A percentile compares a stretch with the other conserved stretches of the same genome.
These are phyloP conservation scores for Paraglomus brasilianum DNA, from an alignment of 192 early-diverging fungal species.

Conservation along the genomic window DNA sequence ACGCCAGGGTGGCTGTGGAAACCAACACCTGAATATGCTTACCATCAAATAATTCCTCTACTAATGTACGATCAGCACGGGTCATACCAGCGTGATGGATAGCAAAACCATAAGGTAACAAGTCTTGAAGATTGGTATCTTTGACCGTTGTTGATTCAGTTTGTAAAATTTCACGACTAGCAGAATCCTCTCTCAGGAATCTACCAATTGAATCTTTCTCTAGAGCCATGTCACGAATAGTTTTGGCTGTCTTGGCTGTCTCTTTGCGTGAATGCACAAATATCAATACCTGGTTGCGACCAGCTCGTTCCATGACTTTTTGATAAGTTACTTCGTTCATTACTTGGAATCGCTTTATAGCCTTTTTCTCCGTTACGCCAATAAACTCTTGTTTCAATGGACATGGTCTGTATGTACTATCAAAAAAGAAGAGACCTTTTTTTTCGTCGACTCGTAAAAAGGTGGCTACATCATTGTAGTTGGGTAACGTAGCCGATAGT, in stretches of 20 bases:
- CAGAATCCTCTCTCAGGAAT: constrained; percentile 82
- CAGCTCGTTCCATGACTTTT: constrained; percentile 83
- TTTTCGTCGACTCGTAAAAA: constrained; percentile 86
- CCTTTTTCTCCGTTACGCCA: constrained; percentile 96
- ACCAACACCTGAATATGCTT: constrained; percentile 90
- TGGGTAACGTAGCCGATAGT: constrained; percentile 91
- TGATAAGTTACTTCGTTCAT: constrained; percentile 98
- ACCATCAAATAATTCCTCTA: constrained; percentile 91
- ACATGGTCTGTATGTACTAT: constrained; percentile 88
- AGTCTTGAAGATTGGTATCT: constrained; percentile 82
- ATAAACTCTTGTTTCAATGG: constrained; percentile 96
- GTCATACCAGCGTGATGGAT: constrained; percentile 98
- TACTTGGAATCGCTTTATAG: constrained; percentile 85
- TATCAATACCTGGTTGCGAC: constrained; percentile 83
- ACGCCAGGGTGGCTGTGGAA: constrained; percentile 96
- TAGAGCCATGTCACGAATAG: constrained; percentile 88
- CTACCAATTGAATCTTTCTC: constrained; percentile 81
- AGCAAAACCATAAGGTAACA: constrained; percentile 93
- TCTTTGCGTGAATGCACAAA: constrained; percentile 99
- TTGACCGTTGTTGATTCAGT: constrained; percentile 76
- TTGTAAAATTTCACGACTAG: constrained; percentile 79
- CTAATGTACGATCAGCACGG: constrained; percentile 84
- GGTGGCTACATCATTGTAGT: constrained; percentile 92
- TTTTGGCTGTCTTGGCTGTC: constrained; percentile 92
- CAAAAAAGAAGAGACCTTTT: constrained; percentile 89